Evolutionary conservation across 106 monocot species (phyloP).

Genomic region (Acanthochlamys bracteata): DNA sequence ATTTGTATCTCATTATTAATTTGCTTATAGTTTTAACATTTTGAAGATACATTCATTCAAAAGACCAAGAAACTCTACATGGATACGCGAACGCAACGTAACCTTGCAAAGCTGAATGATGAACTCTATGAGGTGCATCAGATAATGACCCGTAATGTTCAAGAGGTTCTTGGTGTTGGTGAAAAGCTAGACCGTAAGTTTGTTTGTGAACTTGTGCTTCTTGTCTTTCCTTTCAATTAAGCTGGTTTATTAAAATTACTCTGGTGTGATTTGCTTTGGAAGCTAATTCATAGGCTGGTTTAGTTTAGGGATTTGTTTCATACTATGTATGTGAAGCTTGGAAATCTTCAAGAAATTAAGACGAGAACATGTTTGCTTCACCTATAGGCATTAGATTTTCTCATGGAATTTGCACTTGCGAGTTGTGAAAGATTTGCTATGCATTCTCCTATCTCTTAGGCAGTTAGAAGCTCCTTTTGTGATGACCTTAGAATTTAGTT

Average conservation of each 20-base stretch:
- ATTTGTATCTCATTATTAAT: not conserved
- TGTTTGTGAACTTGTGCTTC: conserved; percentile 5
- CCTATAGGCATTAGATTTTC: too few species aligned
- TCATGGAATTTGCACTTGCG: too few species aligned
- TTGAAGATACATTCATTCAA: conserved; percentile 92
- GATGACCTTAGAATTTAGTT: too few species aligned
- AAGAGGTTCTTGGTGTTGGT: conserved; percentile 99
- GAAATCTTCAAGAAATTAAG: too few species aligned
- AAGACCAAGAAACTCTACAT: conserved; percentile 95
- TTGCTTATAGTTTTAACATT: conserved; percentile 8
- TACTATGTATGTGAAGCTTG: too few species aligned
- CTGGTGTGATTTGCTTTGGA: too few species aligned
- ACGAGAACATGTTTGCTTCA: too few species aligned
- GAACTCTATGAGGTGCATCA: conserved; percentile 98
- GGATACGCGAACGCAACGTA: conserved; percentile 87
- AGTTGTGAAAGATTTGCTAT: too few species aligned
- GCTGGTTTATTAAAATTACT: not conserved
- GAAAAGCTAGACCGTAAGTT: conserved; percentile 95
- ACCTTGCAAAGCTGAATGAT: conserved; percentile 94
- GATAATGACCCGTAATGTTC: conserved; percentile 98
- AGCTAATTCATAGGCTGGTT: too few species aligned
- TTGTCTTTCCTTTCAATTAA: not conserved
- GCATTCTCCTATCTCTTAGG: too few species aligned
- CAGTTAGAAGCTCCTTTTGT: too few species aligned
- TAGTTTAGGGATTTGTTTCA: too few species aligned